These are phyloP conservation scores for Cryomyces minteri DNA, from an alignment of 495 filamentous ascomycete genomes.

Conservation along the genomic window DNA sequence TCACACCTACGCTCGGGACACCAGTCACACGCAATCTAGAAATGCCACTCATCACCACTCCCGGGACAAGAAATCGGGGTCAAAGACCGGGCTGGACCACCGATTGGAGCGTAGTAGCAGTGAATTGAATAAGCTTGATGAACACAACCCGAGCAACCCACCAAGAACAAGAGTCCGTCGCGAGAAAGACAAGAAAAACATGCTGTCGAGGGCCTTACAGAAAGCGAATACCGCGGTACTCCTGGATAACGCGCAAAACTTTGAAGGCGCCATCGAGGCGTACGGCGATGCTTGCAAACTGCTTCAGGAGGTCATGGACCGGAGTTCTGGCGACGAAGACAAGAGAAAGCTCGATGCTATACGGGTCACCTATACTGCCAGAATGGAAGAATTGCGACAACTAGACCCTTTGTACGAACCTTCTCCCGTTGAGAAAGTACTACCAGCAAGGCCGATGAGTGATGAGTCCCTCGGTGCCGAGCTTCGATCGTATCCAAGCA, in stretches of 20 bases:
- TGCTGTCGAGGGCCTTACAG: conserved; percentile 81
- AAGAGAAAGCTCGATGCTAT: conserved; percentile 73
- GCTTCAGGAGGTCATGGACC: conserved; percentile 68
- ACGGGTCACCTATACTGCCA: conserved; percentile 75
- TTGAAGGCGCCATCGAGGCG: conserved; percentile 79
- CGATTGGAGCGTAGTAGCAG: neutral
- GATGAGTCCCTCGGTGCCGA: conserved; percentile 23
- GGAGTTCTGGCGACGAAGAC: conserved; percentile 69
- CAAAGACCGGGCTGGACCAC: neutral
- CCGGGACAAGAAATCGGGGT: neutral
- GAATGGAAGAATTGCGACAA: conserved; percentile 66
- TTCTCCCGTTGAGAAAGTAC: conserved; percentile 31
- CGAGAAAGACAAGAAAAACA: conserved; percentile 48
- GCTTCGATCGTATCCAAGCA: neutral
- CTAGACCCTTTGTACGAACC: conserved; percentile 28
- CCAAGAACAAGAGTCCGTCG: conserved; percentile 14
- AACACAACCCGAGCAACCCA: neutral
- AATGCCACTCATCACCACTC: neutral
- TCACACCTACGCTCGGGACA: neutral
- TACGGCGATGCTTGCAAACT: conserved; percentile 79
- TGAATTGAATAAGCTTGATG: neutral
- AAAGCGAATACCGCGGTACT: conserved; percentile 92
- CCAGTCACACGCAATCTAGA: neutral
- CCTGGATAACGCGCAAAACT: conserved; percentile 86
- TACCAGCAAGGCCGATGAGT: conserved; percentile 63